phyloP scores from a whole-genome alignment of 768 basidiomycete genomes.

The Inosperma sp. region DNA sequence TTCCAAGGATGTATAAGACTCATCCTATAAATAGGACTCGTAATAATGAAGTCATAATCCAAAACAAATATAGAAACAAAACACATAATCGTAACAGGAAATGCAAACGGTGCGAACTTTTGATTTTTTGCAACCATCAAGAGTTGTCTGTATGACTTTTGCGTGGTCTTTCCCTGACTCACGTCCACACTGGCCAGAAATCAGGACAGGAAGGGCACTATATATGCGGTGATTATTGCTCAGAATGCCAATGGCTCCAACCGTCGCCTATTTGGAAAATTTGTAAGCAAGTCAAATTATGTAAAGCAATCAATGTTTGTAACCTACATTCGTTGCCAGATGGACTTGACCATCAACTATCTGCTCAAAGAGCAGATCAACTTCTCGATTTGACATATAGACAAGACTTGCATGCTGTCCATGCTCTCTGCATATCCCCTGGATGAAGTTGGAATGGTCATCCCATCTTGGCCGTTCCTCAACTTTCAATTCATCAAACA shows the following conservation, averaged over 20 bases:
- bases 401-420: background rate
- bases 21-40: too few species aligned
- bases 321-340: constrained; percentile 24
- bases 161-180: constrained; percentile 21
- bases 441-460: constrained; percentile 11
- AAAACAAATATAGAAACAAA: too few species aligned
- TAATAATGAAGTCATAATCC: too few species aligned
- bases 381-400: background rate
- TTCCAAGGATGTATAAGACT: too few species aligned
- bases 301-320: too few species aligned
- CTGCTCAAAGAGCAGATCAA: background rate
- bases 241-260: constrained; percentile 23
- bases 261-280: constrained; percentile 19
- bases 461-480: constrained; percentile 17
- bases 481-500: constrained; percentile 17
- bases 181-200: constrained; percentile 23
- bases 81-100: too few species aligned
- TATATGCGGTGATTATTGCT: constrained; percentile 18
- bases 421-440: constrained; percentile 15
- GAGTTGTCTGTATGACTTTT: constrained; percentile 9
- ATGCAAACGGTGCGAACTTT: constrained; percentile 15
- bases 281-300: background rate
- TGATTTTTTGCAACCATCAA: constrained; percentile 10
- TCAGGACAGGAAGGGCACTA: constrained; percentile 16
- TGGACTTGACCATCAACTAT: constrained; percentile 19